These are phyloP conservation scores for Zelonia costaricensis DNA, from an alignment of 208 protist genomes.

Conservation along the genomic window DNA sequence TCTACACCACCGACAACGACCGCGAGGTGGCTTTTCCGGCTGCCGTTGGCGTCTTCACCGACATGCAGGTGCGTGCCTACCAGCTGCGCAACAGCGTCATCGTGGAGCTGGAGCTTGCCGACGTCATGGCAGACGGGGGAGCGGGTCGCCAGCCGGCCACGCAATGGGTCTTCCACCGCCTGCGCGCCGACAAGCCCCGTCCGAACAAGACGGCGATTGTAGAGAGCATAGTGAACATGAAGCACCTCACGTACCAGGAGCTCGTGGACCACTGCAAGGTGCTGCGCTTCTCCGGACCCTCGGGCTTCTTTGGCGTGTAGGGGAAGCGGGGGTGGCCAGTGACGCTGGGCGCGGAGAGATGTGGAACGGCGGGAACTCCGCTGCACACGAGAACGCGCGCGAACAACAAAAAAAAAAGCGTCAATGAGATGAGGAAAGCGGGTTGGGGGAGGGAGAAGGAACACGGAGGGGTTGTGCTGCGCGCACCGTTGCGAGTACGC, in stretches of 20 bases:
- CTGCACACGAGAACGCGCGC: no score
- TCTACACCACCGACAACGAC: constrained; percentile 54
- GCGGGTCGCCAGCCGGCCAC: constrained; percentile 22
- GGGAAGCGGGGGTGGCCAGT: background rate
- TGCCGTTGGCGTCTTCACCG: constrained; percentile 51
- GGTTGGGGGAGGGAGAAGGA: no score
- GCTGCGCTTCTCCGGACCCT: constrained; percentile 19
- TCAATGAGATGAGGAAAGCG: no score
- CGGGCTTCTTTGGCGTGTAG: background rate
- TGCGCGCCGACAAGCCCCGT: constrained; percentile 66
- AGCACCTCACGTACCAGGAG: constrained; percentile 74
- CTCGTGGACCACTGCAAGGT: constrained; percentile 38
- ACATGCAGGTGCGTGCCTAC: constrained; percentile 45
- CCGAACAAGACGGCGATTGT: constrained; percentile 81
- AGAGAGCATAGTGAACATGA: constrained; percentile 62
- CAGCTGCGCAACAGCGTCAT: constrained; percentile 61
- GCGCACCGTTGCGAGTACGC: no score
- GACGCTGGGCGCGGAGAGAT: no score
- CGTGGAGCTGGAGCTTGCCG: constrained; percentile 45
- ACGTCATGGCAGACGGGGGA: constrained; percentile 6
- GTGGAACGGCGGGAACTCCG: no score
- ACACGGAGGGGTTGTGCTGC: no score
- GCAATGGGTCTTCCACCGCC: constrained; percentile 61
- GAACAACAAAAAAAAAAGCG: no score
- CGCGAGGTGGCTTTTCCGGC: constrained; percentile 47